Evolutionary conservation across 2,329 filamentous ascomycete species (phyloP).

Genomic region (Epichloe typhina): DNA sequence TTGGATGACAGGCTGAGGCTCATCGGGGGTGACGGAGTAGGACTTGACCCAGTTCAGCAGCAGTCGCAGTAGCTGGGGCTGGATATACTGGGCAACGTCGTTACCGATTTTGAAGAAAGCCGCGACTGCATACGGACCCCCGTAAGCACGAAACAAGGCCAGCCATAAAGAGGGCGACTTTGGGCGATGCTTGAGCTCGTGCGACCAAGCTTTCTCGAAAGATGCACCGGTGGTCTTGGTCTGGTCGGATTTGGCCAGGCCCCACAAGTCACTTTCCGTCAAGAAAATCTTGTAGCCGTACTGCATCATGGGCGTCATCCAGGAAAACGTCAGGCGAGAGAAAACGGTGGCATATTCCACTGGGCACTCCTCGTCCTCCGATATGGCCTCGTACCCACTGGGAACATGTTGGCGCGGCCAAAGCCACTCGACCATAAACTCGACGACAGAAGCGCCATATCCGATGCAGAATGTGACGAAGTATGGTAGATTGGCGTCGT

Average conservation of each 20-base stretch:
- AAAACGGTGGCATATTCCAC: slow-evolving; percentile 91
- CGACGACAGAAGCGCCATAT: slow-evolving; percentile 53
- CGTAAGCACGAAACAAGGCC: slow-evolving; percentile 72
- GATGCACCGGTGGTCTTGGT: slow-evolving; percentile 58
- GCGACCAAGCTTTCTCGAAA: slow-evolving; percentile 64
- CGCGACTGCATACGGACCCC: slow-evolving; percentile 68
- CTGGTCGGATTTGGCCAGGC: slow-evolving; percentile 65
- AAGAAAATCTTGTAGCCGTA: slow-evolving; percentile 84
- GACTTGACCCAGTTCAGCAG: slow-evolving; percentile 78
- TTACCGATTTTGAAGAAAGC: slow-evolving; percentile 81
- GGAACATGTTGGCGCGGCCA: slow-evolving; percentile 56
- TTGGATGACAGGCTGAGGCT: slow-evolving; percentile 65
- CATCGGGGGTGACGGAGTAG: slow-evolving; percentile 40
- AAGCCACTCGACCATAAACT: slow-evolving; percentile 74
- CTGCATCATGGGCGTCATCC: slow-evolving; percentile 99
- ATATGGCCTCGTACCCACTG: slow-evolving; percentile 44
- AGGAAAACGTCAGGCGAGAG: slow-evolving; percentile 84
- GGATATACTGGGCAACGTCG: slow-evolving; percentile 73
- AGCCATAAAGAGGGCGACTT: slow-evolving; percentile 59
- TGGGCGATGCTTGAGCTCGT: slow-evolving; percentile 58
- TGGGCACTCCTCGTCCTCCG: slow-evolving; percentile 51
- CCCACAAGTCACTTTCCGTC: slow-evolving; percentile 94
- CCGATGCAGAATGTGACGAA: slow-evolving; percentile 66
- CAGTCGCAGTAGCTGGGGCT: slow-evolving; percentile 77
- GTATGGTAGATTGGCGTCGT: slow-evolving; percentile 53